Evolutionary conservation across 768 basidiomycete genomes (phyloP).

Genomic region (Gymnopilus junonius): DNA sequence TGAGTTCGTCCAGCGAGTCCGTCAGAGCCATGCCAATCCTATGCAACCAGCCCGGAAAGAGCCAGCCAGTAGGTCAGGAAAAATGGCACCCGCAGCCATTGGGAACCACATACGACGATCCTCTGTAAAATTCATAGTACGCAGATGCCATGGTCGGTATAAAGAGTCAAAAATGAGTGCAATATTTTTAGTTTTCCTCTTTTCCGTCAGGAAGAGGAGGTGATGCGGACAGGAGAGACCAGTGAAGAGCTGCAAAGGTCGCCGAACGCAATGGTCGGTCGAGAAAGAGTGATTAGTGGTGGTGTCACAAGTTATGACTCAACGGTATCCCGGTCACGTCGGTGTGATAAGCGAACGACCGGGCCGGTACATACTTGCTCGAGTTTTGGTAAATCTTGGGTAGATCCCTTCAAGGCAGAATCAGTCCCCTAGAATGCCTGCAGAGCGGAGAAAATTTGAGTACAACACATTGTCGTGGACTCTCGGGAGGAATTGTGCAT

Average conservation of each 20-base stretch:
- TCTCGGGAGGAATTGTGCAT: no score
- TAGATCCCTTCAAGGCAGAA: no score
- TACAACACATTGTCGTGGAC: no score
- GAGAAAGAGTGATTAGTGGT: neutral
- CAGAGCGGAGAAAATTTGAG: no score
- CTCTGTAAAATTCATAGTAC: conserved; percentile 93
- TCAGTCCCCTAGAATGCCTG: no score
- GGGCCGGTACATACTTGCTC: neutral
- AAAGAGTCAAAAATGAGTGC: neutral
- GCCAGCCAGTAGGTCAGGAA: neutral
- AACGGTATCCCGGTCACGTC: neutral
- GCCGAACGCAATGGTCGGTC: neutral
- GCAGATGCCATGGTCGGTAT: conserved; percentile 65
- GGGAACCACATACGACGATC: conserved; percentile 73
- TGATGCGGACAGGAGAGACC: neutral
- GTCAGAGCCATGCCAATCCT: conserved; percentile 98
- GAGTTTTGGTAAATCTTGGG: no score
- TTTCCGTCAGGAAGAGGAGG: neutral
- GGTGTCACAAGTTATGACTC: neutral
- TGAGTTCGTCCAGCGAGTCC: conserved; percentile 97
- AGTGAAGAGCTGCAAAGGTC: neutral
- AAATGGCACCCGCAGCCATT: conserved; percentile 6
- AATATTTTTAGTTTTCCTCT: neutral
- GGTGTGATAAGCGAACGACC: neutral
- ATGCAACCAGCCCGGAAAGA: conserved; percentile 3